These are phyloP conservation scores for Linaria vulgaris DNA, from an alignment of 257 asterid genomes.

Conservation along the genomic window DNA sequence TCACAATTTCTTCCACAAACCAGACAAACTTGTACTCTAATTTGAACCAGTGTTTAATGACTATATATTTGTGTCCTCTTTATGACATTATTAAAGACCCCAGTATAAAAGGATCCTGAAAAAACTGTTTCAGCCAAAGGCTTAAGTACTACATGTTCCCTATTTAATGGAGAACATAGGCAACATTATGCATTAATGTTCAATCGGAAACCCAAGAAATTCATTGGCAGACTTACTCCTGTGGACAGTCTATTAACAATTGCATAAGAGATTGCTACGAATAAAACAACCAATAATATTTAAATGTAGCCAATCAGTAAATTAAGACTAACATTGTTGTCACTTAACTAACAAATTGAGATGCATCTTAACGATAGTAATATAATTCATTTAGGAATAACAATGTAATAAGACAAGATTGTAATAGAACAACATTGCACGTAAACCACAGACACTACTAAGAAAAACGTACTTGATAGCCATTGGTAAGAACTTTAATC, in stretches of 20 bases:
- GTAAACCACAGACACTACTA: conserved; percentile 14
- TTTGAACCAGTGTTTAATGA: too few species aligned
- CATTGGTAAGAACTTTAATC: conserved; percentile 84
- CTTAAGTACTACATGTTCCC: too few species aligned
- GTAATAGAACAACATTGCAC: conserved; percentile 12
- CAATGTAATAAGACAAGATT: conserved; percentile 10
- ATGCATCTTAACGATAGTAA: conserved; percentile 12
- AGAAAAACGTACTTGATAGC: conserved; percentile 71
- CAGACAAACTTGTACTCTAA: neutral
- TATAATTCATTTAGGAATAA: neutral
- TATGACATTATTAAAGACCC: neutral
- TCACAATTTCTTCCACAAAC: neutral
- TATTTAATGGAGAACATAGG: too few species aligned
- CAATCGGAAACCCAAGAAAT: neutral
- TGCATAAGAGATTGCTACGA: neutral
- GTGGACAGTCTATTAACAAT: conserved; percentile 11
- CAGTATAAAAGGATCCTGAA: too few species aligned
- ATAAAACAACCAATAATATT: neutral
- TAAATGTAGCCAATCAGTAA: neutral
- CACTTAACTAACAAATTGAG: neutral
- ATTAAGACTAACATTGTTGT: neutral
- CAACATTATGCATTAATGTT: too few species aligned
- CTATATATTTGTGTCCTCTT: neutral
- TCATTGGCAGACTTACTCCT: neutral
- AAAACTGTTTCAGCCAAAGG: too few species aligned